Base-by-base conservation (phyloP, 768 basidiomycete species). In the Amanita inopinata region DNA sequence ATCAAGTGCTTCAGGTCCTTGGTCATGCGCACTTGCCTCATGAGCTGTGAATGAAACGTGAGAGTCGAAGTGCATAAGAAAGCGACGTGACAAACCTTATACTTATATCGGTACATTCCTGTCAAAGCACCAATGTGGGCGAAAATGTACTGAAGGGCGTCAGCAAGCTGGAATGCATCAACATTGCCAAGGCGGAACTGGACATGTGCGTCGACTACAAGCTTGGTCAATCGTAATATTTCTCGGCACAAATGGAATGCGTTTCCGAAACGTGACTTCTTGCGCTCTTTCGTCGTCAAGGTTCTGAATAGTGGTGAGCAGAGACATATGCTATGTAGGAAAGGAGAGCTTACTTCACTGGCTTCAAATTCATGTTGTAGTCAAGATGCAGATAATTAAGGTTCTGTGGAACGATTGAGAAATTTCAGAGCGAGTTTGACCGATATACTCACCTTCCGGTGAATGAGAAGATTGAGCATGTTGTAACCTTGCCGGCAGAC, bases 81-180 rank as follows among this genome's bases (percentile, higher is more conserved):
- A 8, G 18, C 12, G 19, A 9, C 33, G 15, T 35, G 33, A 56
- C 70, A 7, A 46, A 83, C 83, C 78, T 98, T 98, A 72, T 99
- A 99, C 71, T 98, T 97, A 72, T 97, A 98, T 20, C 94, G 82
- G 66, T 99, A 99, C 96, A 99, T 99, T 53, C 96, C 96, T 3
- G 96, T 99, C 51, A 99, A 67, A 19, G 96, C 94, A 56, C 96
- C 96, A 45, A 99, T 90, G 56, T 99, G 96, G 1, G 77, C 85
- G 54, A 98, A 98, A 55, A 91, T 94, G 61, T 98, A 99, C 60
- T 99, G 96, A 17, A 99, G 69, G 0, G 96, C 96, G 51, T 99
- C 96, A 12, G 96, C 96, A 37, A 99, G 80, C 61, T 99, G 96
- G 76, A 99, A 99, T 1, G 93, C 96, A 54, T 99, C 96, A 22